Evolutionary conservation across 495 filamentous ascomycete species (phyloP).

Genomic region (Aspergillus sclerotioniger): DNA sequence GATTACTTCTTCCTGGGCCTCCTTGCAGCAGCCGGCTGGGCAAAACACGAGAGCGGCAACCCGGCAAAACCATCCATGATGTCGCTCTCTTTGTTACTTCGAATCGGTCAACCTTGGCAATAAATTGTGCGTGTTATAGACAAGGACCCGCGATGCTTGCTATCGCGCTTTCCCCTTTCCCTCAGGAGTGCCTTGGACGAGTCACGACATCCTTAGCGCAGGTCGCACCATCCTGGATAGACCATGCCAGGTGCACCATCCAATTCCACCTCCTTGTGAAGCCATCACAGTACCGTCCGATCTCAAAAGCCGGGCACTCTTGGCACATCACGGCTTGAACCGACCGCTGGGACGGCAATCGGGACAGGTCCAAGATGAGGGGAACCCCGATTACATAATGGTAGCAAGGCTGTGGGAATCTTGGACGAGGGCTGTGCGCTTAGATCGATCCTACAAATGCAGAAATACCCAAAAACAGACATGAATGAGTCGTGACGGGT

Average conservation of each 20-base stretch:
- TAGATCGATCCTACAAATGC: slow-evolving; percentile 1
- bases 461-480: neutral
- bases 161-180: neutral
- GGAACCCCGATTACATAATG: slow-evolving; percentile 2
- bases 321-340: neutral
- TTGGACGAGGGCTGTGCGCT: no score
- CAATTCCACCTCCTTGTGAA: neutral
- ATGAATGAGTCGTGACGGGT: neutral
- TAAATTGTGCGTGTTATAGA: neutral
- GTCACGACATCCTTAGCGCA: slow-evolving; percentile 8
- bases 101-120: neutral
- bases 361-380: neutral
- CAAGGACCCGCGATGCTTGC: neutral
- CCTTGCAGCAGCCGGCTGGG: neutral
- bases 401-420: neutral
- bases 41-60: neutral
- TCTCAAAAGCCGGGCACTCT: neutral
- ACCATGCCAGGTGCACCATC: neutral
- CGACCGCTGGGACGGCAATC: neutral
- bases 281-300: neutral
- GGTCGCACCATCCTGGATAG: slow-evolving; percentile 2
- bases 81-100: neutral
- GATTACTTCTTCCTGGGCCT: neutral
- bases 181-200: neutral
- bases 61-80: neutral